These are phyloP conservation scores for Lasiosphaeria ovina DNA, from an alignment of 495 filamentous ascomycete genomes.

Conservation along the genomic window DNA sequence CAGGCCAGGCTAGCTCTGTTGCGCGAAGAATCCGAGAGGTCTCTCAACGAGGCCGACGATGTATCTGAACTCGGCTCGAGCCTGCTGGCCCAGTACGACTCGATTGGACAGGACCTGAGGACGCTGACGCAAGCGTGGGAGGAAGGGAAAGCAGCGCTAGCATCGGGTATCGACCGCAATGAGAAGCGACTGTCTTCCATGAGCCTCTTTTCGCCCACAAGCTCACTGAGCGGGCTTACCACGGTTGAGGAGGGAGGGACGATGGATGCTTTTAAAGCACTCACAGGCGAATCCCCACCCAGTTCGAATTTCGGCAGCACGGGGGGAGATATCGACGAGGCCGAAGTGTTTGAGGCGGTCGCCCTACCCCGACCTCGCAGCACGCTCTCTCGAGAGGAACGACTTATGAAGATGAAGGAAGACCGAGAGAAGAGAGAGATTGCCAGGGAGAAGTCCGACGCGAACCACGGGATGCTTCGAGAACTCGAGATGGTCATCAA, in stretches of 20 bases:
- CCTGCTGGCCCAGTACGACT: slow-evolving; percentile 88
- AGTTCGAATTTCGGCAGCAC: slow-evolving; percentile 29
- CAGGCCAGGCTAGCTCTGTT: slow-evolving; percentile 94
- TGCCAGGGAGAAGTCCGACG: slow-evolving; percentile 67
- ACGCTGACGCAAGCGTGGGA: slow-evolving; percentile 89
- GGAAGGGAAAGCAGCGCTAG: slow-evolving; percentile 71
- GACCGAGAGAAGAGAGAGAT: slow-evolving; percentile 70
- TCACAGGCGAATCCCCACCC: slow-evolving; percentile 63
- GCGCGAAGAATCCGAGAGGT: slow-evolving; percentile 81
- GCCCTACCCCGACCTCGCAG: slow-evolving; percentile 73
- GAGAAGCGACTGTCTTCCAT: slow-evolving; percentile 69
- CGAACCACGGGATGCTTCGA: slow-evolving; percentile 81
- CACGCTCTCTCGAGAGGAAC: slow-evolving; percentile 79
- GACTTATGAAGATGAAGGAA: slow-evolving; percentile 83
- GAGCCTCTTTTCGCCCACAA: slow-evolving; percentile 70
- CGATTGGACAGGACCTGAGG: slow-evolving; percentile 83
- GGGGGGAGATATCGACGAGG: slow-evolving; percentile 47
- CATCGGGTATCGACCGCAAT: slow-evolving; percentile 68
- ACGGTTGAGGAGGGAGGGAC: slow-evolving; percentile 76
- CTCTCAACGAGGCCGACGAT: slow-evolving; percentile 71
- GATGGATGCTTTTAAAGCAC: slow-evolving; percentile 67
- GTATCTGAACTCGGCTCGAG: slow-evolving; percentile 68
- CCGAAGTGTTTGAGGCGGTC: slow-evolving; percentile 90
- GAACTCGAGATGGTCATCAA: slow-evolving; percentile 89
- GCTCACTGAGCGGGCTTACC: slow-evolving; percentile 78